Base-by-base conservation (phyloP, 345 rosid genomes). In the Sonneratia alba region DNA sequence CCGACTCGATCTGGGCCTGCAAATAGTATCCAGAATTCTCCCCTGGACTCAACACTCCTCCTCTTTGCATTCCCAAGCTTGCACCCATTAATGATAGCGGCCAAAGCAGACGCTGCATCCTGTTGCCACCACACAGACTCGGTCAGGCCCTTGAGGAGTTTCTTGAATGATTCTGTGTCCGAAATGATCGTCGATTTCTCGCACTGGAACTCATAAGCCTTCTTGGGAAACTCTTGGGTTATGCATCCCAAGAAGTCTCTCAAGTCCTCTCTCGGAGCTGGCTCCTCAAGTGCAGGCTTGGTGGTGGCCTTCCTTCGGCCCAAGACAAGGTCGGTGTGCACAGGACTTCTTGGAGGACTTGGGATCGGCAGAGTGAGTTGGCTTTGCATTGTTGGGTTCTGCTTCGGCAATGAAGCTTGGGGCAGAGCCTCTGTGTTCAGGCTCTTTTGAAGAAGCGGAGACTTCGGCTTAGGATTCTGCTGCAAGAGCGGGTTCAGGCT, bases 51-150 rank as follows among this genome's bases (percentile, higher is more conserved):
- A 10, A 73, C 71, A 36, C 87, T 86, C 2, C 87, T 86, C 66
- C 78, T 69, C 79, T 86, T 95, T 49, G 93, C 85, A 62, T 81
- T 85, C 10, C 97, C 97, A 68, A 83, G 71, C 82, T 83, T 92
- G 81, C 91, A 85, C 75, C 84, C 87, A 0, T 89, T 86, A 69
- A 92, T 87, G 2, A 89, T 84, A 37, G 86, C 76, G n/a, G 98
- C 96, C 68, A 92, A 80, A 0, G 96, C 88, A 34, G 96, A 86
- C 48, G 99, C 92, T 37, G 99, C 98, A 27, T 95, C 98, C 24
- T 74, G 84, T 82, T 95, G 99, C 99, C 99, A 95, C 96, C 96
- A 84, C 32, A 88, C 96, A 76, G 84, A 88, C 74, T 89, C 94
- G 0, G 68, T 48, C 71, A 95, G 88, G 61, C 94, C 92, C 71